A percentile compares a stretch with the other conserved stretches of the same genome.
Conservation (phyloP, 306 rosid genomes). For the Urtica urens region DNA sequence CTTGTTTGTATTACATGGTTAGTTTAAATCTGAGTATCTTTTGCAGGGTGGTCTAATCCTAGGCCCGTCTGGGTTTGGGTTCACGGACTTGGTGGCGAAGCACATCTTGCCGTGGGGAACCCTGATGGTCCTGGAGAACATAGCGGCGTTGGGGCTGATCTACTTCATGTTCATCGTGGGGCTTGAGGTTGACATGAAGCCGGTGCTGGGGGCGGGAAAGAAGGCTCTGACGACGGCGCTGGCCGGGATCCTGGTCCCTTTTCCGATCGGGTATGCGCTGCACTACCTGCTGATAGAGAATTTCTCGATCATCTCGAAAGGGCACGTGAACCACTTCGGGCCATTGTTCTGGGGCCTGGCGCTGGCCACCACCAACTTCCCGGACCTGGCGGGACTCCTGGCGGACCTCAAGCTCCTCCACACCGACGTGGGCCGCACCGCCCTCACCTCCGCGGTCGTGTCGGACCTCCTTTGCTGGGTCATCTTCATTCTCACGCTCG, state of each 20-base stretch:
- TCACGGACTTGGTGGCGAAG: neutral
- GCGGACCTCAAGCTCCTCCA: conserved; percentile 35
- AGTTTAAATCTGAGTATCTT: neutral
- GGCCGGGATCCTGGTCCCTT: conserved; percentile 18
- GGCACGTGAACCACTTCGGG: neutral
- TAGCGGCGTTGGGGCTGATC: conserved; percentile 20
- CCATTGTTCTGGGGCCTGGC: conserved; percentile 27
- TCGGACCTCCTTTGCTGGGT: conserved; percentile 33
- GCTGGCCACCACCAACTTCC: conserved; percentile 30
- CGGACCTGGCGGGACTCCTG: conserved; percentile 28
- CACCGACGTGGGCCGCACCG: conserved; percentile 27
- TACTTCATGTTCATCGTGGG: conserved; percentile 39
- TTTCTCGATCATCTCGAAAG: neutral
- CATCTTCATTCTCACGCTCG: conserved; percentile 13
- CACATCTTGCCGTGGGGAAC: conserved; percentile 8
- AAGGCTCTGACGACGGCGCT: conserved; percentile 26
- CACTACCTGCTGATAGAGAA: conserved; percentile 1
- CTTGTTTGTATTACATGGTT: neutral
- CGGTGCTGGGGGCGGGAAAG: conserved; percentile 15
- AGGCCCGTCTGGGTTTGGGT: conserved; percentile 18
- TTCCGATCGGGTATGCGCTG: conserved; percentile 16
- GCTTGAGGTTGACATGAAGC: conserved; percentile 25
- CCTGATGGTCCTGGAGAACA: conserved; percentile 13
- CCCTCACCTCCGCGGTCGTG: conserved; percentile 28
- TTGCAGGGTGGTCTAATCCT: conserved; percentile 25